Conservation (phyloP, 2,329 filamentous ascomycete genomes). For the Alternaria sp. region DNA sequence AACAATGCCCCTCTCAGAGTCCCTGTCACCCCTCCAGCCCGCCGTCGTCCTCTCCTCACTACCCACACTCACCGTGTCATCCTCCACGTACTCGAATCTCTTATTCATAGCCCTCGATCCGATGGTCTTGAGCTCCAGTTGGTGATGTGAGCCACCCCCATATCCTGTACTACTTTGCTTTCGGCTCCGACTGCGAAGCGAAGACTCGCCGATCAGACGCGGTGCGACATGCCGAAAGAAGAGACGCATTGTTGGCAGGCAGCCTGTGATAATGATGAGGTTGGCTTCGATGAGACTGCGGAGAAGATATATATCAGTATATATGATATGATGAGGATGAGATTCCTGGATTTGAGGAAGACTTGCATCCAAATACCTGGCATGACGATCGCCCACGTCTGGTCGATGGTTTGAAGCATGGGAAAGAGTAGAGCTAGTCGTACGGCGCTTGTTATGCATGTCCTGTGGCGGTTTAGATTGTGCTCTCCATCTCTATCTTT, state of each 20-base stretch:
- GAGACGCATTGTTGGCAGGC: slow-evolving; percentile 53
- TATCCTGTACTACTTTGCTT: slow-evolving; percentile 9
- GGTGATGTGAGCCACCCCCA: not conserved
- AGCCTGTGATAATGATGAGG: slow-evolving; percentile 54
- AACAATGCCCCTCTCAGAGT: not conserved
- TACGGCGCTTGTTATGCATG: slow-evolving; percentile 19
- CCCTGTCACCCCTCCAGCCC: not conserved
- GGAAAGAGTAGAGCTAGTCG: slow-evolving; percentile 16
- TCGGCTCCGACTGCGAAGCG: slow-evolving; percentile 13
- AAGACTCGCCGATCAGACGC: slow-evolving; percentile 20
- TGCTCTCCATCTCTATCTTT: not conserved
- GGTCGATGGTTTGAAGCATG: slow-evolving; percentile 20
- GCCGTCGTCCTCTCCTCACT: slow-evolving; percentile 18
- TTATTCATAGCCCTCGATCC: slow-evolving; percentile 7
- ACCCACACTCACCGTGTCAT: slow-evolving; percentile 17
- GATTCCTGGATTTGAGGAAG: not conserved
- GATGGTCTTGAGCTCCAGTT: slow-evolving; percentile 19
- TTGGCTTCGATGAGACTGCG: slow-evolving; percentile 52
- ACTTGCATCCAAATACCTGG: slow-evolving; percentile 25
- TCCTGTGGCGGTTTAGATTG: not conserved
- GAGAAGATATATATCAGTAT: not conserved
- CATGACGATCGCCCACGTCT: slow-evolving; percentile 25
- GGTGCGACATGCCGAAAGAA: slow-evolving; percentile 53
- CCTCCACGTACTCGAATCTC: slow-evolving; percentile 14
- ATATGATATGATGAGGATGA: not conserved